Evolutionary conservation across 2,329 filamentous ascomycete genomes (phyloP), one percentile per base, ranked within the genome.

Genomic region (Trichoderma asperellum): DNA sequence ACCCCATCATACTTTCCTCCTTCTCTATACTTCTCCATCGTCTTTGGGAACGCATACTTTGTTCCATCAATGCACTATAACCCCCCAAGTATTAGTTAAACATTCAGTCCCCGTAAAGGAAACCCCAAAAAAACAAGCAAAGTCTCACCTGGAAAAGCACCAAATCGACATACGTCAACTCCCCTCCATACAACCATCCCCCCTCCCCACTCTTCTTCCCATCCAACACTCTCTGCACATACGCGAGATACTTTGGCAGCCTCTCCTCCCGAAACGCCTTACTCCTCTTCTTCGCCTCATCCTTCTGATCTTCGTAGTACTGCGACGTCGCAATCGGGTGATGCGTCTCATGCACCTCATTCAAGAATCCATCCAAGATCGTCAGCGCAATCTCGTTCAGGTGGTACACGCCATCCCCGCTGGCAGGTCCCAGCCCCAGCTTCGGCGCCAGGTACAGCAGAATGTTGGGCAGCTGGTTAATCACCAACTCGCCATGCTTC

Each of bases 241-340:
- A 93, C 2, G 80, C 83, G 27, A 94, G 79, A 75, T 89, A 93
- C 80, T 93, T 94, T 21, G 92, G 91, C 37, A 94, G 81, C 1
- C 92, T 83, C 55, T 82, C 84, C 66, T 84, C 79, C 10, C 89
- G 81, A 69, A 89, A 93, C 68, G 89, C 84, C 53, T 81, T 81
- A 10, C 87, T 84, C 71, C 84, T 86, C 70, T 82, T 83, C 75
- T 88, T 80, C 18, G 88, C 83, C 76, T 92, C 92, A 0, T 83
- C 81, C 77, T 90, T 92, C 79, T 95, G 92, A 32, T 94, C 90
- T 75, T 93, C 91, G 74, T 94, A 95, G 77, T 89, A 91, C 5
- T 86, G 76, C 1, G 78, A 76, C 0, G 81, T 75, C 1, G 87
- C 84, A 63, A 93, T 81, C 0, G 92, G 92, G 75, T 95, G 92